Conservation (phyloP, 371 early-diverging fungal genomes). For the Blakeslea trispora region DNA sequence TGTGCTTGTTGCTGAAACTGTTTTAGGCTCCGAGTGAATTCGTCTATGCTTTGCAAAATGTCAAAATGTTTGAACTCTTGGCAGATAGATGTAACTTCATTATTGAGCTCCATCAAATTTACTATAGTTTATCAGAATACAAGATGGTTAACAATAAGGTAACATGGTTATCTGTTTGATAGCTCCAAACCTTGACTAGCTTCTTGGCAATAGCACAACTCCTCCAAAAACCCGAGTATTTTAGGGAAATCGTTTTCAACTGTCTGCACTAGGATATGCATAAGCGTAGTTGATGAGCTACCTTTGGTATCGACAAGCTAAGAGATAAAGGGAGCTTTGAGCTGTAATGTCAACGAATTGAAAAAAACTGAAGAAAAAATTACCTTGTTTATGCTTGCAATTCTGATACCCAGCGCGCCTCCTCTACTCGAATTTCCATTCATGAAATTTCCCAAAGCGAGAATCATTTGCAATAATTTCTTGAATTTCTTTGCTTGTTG, state of each 20-base stretch:
- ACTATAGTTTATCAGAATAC: slow-evolving; percentile 27
- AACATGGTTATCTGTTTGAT: not conserved
- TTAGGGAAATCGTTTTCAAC: slow-evolving; percentile 68
- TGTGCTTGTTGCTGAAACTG: slow-evolving; percentile 50
- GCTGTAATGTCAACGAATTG: too few species aligned
- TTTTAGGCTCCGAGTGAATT: slow-evolving; percentile 39
- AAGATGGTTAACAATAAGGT: not conserved
- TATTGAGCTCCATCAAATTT: slow-evolving; percentile 40
- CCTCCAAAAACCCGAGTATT: slow-evolving; percentile 62
- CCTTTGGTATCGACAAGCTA: slow-evolving; percentile 85
- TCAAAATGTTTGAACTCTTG: slow-evolving; percentile 50
- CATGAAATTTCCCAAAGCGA: slow-evolving; percentile 90
- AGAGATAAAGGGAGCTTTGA: too few species aligned
- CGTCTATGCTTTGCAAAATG: slow-evolving; percentile 17
- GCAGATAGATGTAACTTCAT: slow-evolving; percentile 45
- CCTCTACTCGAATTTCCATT: slow-evolving; percentile 87
- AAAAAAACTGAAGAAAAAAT: too few species aligned
- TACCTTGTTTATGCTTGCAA: slow-evolving; percentile 84
- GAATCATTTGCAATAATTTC: slow-evolving; percentile 66
- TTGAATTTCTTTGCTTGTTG: slow-evolving; percentile 50
- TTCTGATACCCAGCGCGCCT: slow-evolving; percentile 87
- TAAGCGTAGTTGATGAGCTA: slow-evolving; percentile 60
- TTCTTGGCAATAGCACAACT: slow-evolving; percentile 66
- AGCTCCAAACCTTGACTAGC: slow-evolving; percentile 69
- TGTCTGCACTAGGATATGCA: slow-evolving; percentile 76